These are phyloP conservation scores for Sanghuangporus sanghuang DNA, from an alignment of 1,284 basidiomycete species.

Conservation along the genomic window DNA sequence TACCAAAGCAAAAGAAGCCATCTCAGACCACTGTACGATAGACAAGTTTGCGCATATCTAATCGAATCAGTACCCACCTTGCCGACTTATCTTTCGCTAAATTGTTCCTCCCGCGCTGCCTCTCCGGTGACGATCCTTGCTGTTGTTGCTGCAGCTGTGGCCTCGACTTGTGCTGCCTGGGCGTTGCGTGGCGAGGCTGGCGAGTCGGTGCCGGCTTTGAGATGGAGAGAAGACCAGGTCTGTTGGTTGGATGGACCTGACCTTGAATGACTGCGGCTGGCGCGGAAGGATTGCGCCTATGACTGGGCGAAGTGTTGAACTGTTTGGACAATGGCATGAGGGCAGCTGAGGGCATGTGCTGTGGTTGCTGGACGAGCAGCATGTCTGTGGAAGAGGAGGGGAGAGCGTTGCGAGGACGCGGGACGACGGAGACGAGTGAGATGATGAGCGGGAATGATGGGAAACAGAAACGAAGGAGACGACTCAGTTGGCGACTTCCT, in stretches of 20 bases:
- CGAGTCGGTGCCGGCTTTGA: slow-evolving; percentile 43
- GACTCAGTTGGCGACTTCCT: slow-evolving; percentile 5
- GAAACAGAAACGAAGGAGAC: slow-evolving; percentile 10
- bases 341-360: slow-evolving; percentile 29
- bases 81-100: slow-evolving; percentile 14
- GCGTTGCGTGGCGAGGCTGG: slow-evolving; percentile 11
- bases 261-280: slow-evolving; percentile 46
- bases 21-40: neutral
- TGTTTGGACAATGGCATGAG: slow-evolving; percentile 15
- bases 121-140: slow-evolving; percentile 8
- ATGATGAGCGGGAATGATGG: slow-evolving; percentile 1
- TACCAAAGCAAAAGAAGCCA: neutral
- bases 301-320: slow-evolving; percentile 23
- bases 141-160: neutral
- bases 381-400: slow-evolving; percentile 35
- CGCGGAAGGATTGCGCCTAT: slow-evolving; percentile 63
- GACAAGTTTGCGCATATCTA: neutral
- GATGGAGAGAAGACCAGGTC: slow-evolving; percentile 64
- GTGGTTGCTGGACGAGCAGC: slow-evolving; percentile 62
- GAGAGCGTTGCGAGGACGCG: slow-evolving; percentile 22
- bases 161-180: slow-evolving; percentile 15
- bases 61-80: slow-evolving; percentile 7
- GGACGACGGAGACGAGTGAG: neutral
- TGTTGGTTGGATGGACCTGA: slow-evolving; percentile 58
- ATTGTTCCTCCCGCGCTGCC: slow-evolving; percentile 11